Evolutionary conservation across 1,284 basidiomycete species (phyloP).

Genomic region (Marasmius oreades): DNA sequence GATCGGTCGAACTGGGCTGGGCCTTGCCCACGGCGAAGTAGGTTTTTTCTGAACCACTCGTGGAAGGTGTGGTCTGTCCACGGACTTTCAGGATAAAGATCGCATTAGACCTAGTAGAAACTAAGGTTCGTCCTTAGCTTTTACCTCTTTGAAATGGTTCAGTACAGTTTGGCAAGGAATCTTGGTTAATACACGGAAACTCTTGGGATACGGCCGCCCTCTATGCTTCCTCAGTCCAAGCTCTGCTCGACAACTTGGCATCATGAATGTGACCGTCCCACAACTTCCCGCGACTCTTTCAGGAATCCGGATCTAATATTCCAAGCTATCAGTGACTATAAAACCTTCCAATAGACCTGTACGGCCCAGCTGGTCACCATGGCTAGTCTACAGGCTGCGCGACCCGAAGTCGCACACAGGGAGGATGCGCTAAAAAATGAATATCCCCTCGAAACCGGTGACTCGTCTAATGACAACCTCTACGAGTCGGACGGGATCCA

Average conservation of each 20-base stretch:
- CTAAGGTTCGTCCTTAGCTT: no score
- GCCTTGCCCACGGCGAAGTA: no score
- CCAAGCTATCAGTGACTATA: not conserved
- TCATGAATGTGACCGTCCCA: not conserved
- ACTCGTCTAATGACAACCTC: not conserved
- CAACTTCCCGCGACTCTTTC: not conserved
- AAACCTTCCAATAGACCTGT: not conserved
- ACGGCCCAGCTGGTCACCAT: not conserved
- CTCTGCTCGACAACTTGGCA: not conserved
- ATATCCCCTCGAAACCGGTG: not conserved
- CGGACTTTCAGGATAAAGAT: no score
- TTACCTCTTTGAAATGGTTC: no score
- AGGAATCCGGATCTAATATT: not conserved
- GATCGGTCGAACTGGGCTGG: no score
- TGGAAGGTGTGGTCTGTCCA: no score
- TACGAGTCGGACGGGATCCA: slow-evolving; percentile 27
- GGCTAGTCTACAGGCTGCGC: slow-evolving; percentile 1
- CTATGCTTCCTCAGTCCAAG: not conserved
- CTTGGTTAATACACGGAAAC: no score
- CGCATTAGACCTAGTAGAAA: no score
- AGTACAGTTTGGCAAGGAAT: no score
- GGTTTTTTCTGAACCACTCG: no score
- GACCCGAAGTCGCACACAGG: not conserved
- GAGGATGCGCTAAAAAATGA: slow-evolving; percentile 3
- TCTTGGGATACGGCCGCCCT: no score